phyloP scores from a whole-genome alignment of 2,329 filamentous ascomycete genomes.

The Calonectria hongkongensis region DNA sequence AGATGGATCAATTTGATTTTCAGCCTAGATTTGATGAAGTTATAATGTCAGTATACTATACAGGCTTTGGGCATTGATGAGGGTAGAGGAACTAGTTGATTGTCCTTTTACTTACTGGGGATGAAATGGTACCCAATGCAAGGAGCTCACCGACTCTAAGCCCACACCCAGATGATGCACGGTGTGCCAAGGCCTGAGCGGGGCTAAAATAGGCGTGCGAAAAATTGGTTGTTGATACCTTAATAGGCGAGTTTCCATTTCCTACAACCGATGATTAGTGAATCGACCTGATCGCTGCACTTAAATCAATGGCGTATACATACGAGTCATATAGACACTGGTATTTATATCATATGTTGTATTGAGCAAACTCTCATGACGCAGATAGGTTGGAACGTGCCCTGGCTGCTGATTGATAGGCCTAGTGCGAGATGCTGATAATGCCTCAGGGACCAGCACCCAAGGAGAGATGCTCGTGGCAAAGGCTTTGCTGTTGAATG shows the following conservation, averaged over 20 bases:
- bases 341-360: background rate
- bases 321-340: background rate
- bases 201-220: background rate
- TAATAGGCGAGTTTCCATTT: background rate
- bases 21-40: background rate
- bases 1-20: background rate
- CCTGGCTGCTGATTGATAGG: background rate
- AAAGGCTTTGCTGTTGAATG: constrained; percentile 49
- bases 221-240: background rate
- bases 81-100: too few species aligned
- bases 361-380: background rate
- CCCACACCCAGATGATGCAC: background rate
- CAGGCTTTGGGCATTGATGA: too few species aligned
- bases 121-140: background rate
- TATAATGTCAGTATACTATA: background rate
- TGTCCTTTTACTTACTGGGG: background rate
- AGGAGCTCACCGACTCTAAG: background rate
- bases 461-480: background rate
- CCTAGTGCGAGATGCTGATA: background rate
- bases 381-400: background rate
- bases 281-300: too few species aligned
- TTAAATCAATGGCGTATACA: background rate
- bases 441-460: background rate
- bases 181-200: background rate
- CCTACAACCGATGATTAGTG: background rate